Evolutionary conservation across 768 basidiomycete species (phyloP).

Genomic region (Boletus pseudopeckii): DNA sequence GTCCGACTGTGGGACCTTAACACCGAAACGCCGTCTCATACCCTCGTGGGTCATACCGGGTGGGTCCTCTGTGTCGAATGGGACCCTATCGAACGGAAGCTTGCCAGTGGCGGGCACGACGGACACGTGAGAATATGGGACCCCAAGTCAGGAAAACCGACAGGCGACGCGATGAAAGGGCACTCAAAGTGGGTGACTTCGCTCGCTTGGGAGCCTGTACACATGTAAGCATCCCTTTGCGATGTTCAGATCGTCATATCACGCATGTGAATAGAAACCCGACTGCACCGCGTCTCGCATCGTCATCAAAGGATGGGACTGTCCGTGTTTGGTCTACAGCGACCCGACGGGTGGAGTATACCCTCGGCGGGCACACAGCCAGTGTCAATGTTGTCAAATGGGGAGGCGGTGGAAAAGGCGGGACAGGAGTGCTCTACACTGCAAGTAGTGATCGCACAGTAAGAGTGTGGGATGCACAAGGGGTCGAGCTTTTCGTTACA

Average conservation of each 20-base stretch:
- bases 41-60: conserved; percentile 83
- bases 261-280: conserved; percentile 54
- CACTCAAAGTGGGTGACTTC: conserved; percentile 97
- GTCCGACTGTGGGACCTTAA: conserved; percentile 92
- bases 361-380: conserved; percentile 90
- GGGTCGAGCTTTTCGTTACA: conserved; percentile 41
- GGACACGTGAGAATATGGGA: conserved; percentile 94
- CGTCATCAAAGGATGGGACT: conserved; percentile 93
- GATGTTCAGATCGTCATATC: neutral
- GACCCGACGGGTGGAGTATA: conserved; percentile 70
- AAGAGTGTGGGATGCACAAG: conserved; percentile 88
- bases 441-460: conserved; percentile 94
- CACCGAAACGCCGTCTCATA: conserved; percentile 88
- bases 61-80: conserved; percentile 98
- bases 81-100: conserved; percentile 87
- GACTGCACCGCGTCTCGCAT: conserved; percentile 78
- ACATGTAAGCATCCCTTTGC: conserved; percentile 55
- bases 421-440: conserved; percentile 81
- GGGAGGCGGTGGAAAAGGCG: conserved; percentile 77
- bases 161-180: conserved; percentile 87
- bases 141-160: conserved; percentile 82
- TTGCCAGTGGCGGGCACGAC: conserved; percentile 94
- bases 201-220: conserved; percentile 94
- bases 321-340: conserved; percentile 90
- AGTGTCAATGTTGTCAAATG: conserved; percentile 94